These are phyloP conservation scores for Penicillium daleae DNA, from an alignment of 495 filamentous ascomycete genomes.

Conservation along the genomic window DNA sequence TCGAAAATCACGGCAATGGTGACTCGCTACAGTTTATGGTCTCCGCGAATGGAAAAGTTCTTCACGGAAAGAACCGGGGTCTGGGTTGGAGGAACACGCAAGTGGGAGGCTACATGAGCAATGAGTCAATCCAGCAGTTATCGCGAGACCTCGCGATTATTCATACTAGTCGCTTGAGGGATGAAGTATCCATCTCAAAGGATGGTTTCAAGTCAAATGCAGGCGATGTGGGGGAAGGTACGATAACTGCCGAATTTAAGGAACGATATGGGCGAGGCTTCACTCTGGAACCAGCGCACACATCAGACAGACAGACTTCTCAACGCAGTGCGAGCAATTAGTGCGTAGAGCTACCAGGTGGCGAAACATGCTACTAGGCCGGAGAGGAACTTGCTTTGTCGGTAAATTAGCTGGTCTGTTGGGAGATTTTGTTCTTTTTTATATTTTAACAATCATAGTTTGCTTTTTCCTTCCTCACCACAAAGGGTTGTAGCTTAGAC, in stretches of 20 bases:
- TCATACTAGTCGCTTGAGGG: conserved; percentile 15
- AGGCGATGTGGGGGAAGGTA: not conserved
- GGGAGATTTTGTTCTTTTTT: too few relatives aligned
- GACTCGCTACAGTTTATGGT: conserved; percentile 48
- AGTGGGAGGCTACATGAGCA: conserved; percentile 44
- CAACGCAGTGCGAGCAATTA: too few relatives aligned
- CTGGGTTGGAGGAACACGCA: conserved; percentile 46
- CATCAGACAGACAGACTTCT: too few relatives aligned
- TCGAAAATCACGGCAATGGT: conserved; percentile 44
- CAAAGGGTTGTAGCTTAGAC: too few relatives aligned
- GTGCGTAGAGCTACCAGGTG: too few relatives aligned
- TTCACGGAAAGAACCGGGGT: conserved; percentile 43
- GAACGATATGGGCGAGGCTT: conserved; percentile 41
- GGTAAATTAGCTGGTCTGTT: too few relatives aligned
- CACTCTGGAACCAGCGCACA: conserved; percentile 23
- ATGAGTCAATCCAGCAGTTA: conserved; percentile 42
- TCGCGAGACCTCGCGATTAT: conserved; percentile 40
- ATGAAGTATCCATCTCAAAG: not conserved
- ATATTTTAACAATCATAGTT: too few relatives aligned
- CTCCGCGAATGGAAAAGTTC: conserved; percentile 40
- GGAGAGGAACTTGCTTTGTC: too few relatives aligned
- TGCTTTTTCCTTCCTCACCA: too few relatives aligned
- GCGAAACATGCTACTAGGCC: too few relatives aligned
- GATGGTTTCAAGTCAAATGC: not conserved
- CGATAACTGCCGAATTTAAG: conserved; percentile 32